Evolutionary conservation across 257 asterid species (phyloP), one percentile per base, ranked within the genome.

Genomic region (Solanum pennellii): DNA sequence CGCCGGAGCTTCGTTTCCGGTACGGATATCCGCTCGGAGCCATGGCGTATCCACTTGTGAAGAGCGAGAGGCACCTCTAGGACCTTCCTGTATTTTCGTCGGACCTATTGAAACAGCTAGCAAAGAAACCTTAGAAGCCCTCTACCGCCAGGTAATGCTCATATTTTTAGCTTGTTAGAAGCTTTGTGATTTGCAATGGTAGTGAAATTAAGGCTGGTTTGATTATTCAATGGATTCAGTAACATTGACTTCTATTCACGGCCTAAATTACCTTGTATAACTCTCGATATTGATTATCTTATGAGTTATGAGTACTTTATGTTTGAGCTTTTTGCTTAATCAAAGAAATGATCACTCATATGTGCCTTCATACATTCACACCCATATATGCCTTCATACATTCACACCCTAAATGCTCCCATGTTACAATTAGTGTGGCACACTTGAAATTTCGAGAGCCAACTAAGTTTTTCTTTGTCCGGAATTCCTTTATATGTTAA

Each of bases 61-160:
- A 89, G 91, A 89, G 86, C 91, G 92, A 82, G 83, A 45, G 52
- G 92, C 89, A 20, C 79, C 89, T 33, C 95, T 94, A 87, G 99
- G 96, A 20, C 99, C 98, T 69, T 95, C 99, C 16, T 97, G 99
- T 89, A 88, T 97, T 82, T 97, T 93, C 90, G 96, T 97, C 83
- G 99, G 99, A 29, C 98, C 98, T 25, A 90, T 97, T 11, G 99
- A 97, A 89, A 91, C 94, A 35, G 99, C 99, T 88, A 95, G 94
- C 60, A 95, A 95, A 87, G 99, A 95, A 88, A 97, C 95, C 12
- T 93, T 97, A n/a, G 99, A 97, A 92, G 98, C 99, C 56, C 97
- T 97, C 25, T 97, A 97, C 85, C 90, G 94, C 72, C 99, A 97
- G 88, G 99, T 95, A 83, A 18, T 73, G 91, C 75, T 80, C 49